phyloP scores from a whole-genome alignment of 1,284 basidiomycete genomes.

The Chondrostereum purpureum region DNA sequence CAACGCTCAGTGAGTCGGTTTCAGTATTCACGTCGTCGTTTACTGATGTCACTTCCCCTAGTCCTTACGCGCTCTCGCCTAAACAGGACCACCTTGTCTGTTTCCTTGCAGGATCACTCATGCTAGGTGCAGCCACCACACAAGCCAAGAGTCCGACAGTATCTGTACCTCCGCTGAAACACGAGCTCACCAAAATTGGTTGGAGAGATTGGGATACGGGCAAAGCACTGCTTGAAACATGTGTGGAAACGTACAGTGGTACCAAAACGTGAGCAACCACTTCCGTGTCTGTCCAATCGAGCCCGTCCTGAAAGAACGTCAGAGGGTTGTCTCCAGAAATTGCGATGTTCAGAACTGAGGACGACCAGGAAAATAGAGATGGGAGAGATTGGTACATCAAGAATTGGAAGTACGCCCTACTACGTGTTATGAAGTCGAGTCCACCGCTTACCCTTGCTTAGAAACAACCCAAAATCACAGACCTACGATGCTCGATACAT shows the following conservation, averaged over 20 bases:
- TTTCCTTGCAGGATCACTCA: conserved; percentile 66
- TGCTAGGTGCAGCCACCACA: conserved; percentile 62
- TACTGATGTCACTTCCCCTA: background rate
- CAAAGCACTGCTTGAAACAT: conserved; percentile 70
- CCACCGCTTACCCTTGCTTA: background rate
- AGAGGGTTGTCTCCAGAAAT: conserved; percentile 60
- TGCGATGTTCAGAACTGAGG: conserved; percentile 44
- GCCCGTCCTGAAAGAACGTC: background rate
- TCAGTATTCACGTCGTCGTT: background rate
- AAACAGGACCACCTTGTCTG: conserved; percentile 32
- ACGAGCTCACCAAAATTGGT: conserved; percentile 45
- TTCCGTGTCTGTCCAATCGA: conserved; percentile 1
- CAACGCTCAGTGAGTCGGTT: conserved; percentile 19
- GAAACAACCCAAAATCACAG: conserved; percentile 14
- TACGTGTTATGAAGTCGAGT: background rate
- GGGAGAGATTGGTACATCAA: conserved; percentile 67
- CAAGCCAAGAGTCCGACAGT: conserved; percentile 33
- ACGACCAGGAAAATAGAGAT: conserved; percentile 23
- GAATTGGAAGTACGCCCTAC: conserved; percentile 27
- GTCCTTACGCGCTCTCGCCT: conserved; percentile 9
- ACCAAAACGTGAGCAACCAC: conserved; percentile 71
- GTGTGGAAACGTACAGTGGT: conserved; percentile 69
- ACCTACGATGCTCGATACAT: conserved; percentile 71
- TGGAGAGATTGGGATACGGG: conserved; percentile 76
- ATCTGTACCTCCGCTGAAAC: conserved; percentile 46